Percentiles rank a stretch among this genome's conserved stretches.
Conservation (phyloP, 257 asterid genomes). For the Avicennia marina region DNA sequence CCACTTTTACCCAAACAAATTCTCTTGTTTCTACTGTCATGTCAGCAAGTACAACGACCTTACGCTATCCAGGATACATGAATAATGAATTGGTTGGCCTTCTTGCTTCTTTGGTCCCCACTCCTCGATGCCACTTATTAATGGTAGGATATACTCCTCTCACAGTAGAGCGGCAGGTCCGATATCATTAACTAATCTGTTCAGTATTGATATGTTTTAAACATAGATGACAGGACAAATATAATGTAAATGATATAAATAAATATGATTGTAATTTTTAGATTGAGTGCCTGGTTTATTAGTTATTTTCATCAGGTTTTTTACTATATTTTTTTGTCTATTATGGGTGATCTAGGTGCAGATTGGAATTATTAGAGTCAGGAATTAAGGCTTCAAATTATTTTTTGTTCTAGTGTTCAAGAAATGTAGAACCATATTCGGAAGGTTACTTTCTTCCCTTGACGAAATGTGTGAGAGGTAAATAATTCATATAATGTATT, state of each 20-base stretch:
- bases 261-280: neutral
- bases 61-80: slow-evolving; percentile 99
- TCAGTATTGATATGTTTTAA: neutral
- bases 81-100: slow-evolving; percentile 99
- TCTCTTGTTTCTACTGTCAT: slow-evolving; percentile 97
- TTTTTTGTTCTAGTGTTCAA: neutral
- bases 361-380: neutral
- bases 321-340: neutral
- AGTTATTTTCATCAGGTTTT: neutral
- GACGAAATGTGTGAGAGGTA: neutral
- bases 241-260: too few relatives aligned
- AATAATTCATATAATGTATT: neutral
- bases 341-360: neutral
- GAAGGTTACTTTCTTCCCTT: slow-evolving; percentile 2
- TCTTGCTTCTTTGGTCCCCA: slow-evolving; percentile 96
- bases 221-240: too few relatives aligned
- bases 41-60: slow-evolving; percentile 98
- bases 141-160: slow-evolving; percentile 99
- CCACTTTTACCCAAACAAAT: slow-evolving; percentile 92
- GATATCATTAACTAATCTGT: slow-evolving; percentile 19
- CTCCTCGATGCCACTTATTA: slow-evolving; percentile 98
- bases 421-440: neutral
- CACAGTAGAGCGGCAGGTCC: slow-evolving; percentile 96
- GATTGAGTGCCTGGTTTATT: neutral
- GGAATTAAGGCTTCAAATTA: neutral